phyloP scores from a whole-genome alignment of 2,329 filamentous ascomycete genomes.

The Didymella exigua region DNA sequence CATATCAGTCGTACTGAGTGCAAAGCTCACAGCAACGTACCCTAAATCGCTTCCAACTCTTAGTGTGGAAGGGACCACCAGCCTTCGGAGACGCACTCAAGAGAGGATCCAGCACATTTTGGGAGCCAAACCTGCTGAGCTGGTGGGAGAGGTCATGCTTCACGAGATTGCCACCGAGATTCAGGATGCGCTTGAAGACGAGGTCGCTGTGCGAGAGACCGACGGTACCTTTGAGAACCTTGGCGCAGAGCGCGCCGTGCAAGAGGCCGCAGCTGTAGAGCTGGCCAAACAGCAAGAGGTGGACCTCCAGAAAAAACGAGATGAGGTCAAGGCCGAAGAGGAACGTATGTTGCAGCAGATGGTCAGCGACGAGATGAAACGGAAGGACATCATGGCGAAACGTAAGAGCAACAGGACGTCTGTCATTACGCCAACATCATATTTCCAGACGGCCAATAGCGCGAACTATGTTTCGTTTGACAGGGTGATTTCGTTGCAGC shows the following conservation, averaged over 20 bases:
- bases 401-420: conserved; percentile 60
- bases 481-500: conserved; percentile 66
- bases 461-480: conserved; percentile 65
- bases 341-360: conserved; percentile 72
- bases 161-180: conserved; percentile 65
- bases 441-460: conserved; percentile 48
- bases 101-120: conserved; percentile 74
- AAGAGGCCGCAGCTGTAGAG: conserved; percentile 73
- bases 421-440: conserved; percentile 39
- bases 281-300: conserved; percentile 57
- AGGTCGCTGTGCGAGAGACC: conserved; percentile 75
- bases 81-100: conserved; percentile 71
- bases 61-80: conserved; percentile 66
- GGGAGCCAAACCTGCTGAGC: conserved; percentile 69
- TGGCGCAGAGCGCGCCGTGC: conserved; percentile 84
- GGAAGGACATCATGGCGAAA: conserved; percentile 64
- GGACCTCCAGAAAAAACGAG: conserved; percentile 47
- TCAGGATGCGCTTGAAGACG: conserved; percentile 79
- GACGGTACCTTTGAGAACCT: conserved; percentile 81
- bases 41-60: conserved; percentile 81
- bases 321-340: conserved; percentile 66
- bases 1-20: conserved; percentile 72
- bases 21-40: conserved; percentile 87
- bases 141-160: conserved; percentile 69
- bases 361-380: conserved; percentile 74